A percentile compares a stretch with the other conserved stretches of the same genome.
Evolutionary conservation across 371 early-diverging fungal species (phyloP).

Genomic region (Lichtheimia corymbifera): DNA sequence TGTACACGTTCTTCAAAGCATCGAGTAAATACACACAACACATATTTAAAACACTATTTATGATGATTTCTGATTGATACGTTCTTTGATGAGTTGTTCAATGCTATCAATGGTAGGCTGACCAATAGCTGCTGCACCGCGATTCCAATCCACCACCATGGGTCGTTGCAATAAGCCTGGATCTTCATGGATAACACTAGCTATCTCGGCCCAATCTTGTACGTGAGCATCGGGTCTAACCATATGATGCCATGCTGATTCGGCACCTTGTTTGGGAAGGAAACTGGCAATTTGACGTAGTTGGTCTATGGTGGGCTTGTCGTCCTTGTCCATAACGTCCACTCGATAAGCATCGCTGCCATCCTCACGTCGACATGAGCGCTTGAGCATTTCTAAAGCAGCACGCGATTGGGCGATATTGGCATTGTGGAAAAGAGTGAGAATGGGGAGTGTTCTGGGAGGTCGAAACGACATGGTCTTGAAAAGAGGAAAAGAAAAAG

Average conservation of each 20-base stretch:
- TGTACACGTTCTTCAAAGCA: neutral
- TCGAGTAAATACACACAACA: no score
- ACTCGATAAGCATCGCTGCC: slow-evolving; percentile 35
- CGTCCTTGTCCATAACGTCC: slow-evolving; percentile 31
- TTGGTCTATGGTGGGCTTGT: slow-evolving; percentile 25
- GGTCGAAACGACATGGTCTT: slow-evolving; percentile 50
- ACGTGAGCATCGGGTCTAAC: slow-evolving; percentile 13
- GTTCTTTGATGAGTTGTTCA: slow-evolving; percentile 12
- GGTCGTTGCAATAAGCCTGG: slow-evolving; percentile 29
- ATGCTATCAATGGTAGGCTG: slow-evolving; percentile 26
- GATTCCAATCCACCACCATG: slow-evolving; percentile 45
- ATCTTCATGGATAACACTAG: slow-evolving; percentile 12
- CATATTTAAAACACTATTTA: neutral
- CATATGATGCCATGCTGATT: slow-evolving; percentile 16
- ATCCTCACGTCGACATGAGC: slow-evolving; percentile 4
- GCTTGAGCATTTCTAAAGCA: slow-evolving; percentile 30
- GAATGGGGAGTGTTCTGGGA: slow-evolving; percentile 41
- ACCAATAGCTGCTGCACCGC: slow-evolving; percentile 36
- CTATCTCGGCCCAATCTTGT: slow-evolving; percentile 16
- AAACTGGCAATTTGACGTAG: slow-evolving; percentile 18
- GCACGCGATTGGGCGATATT: slow-evolving; percentile 23
- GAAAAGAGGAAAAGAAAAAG: neutral
- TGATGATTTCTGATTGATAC: neutral
- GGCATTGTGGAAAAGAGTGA: slow-evolving; percentile 47
- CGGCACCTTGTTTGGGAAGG: slow-evolving; percentile 10